These are phyloP conservation scores for Cyberlindnera galapagoensis DNA, from an alignment of 805 yeast species.

Conservation along the genomic window DNA sequence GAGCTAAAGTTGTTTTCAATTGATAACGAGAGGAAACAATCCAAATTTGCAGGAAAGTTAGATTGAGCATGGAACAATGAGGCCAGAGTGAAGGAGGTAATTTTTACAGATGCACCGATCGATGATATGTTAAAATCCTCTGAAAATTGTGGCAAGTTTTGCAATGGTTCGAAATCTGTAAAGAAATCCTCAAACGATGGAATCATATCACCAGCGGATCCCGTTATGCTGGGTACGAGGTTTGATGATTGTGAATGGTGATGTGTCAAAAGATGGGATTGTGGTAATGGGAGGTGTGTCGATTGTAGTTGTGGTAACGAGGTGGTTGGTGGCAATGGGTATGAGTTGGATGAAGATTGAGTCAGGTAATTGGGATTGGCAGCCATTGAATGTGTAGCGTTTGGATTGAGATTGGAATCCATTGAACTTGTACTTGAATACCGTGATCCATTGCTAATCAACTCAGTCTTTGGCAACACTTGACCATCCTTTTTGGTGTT, in stretches of 20 bases:
- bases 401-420: background rate
- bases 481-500: slow-evolving; percentile 17
- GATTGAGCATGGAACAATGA: slow-evolving; percentile 15
- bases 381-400: no score
- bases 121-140: slow-evolving; percentile 13
- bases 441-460: no score
- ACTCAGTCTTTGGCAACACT: slow-evolving; percentile 1
- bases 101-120: slow-evolving; percentile 12
- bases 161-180: slow-evolving; percentile 19
- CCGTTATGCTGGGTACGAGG: background rate
- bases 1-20: slow-evolving; percentile 13
- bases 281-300: no score
- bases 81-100: slow-evolving; percentile 13
- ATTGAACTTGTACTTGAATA: background rate
- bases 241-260: background rate
- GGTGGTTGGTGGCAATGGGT: slow-evolving; percentile 8
- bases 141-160: slow-evolving; percentile 12
- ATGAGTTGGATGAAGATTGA: no score
- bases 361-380: no score
- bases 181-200: slow-evolving; percentile 21
- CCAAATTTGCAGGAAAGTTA: slow-evolving; percentile 19
- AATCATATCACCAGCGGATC: slow-evolving; percentile 4
- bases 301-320: no score
- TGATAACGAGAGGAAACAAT: slow-evolving; percentile 16
- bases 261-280: background rate